Evolutionary conservation across 345 rosid genomes (phyloP).

Genomic region (Jatropha curcas): DNA sequence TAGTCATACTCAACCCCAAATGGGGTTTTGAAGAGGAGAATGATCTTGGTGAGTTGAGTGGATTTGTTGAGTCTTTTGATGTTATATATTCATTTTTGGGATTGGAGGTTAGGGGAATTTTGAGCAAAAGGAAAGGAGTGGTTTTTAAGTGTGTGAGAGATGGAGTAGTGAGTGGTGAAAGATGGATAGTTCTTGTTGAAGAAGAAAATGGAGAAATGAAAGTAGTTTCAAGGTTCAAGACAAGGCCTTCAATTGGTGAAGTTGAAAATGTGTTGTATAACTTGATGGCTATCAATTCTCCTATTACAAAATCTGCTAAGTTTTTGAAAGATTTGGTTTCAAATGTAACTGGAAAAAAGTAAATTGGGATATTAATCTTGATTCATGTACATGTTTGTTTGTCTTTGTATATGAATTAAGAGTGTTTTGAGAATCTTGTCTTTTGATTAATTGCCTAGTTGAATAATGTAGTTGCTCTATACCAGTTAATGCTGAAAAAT

Average conservation of each 20-base stretch:
- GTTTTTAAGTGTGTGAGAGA: slow-evolving; percentile 78
- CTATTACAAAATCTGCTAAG: slow-evolving; percentile 82
- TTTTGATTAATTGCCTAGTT: not conserved
- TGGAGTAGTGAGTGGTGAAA: slow-evolving; percentile 79
- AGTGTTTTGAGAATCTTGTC: too few relatives aligned
- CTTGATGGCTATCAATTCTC: slow-evolving; percentile 83
- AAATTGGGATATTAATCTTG: slow-evolving; percentile 2
- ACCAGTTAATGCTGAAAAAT: too few relatives aligned
- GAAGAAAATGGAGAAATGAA: slow-evolving; percentile 55
- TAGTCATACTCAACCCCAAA: slow-evolving; percentile 73
- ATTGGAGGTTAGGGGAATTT: slow-evolving; percentile 65
- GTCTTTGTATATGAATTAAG: not conserved
- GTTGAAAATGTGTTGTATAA: slow-evolving; percentile 79
- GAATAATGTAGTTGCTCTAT: not conserved
- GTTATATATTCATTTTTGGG: slow-evolving; percentile 82
- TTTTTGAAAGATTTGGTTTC: slow-evolving; percentile 67
- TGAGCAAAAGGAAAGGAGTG: slow-evolving; percentile 69
- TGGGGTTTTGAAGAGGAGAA: slow-evolving; percentile 69
- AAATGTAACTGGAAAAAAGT: slow-evolving; percentile 69
- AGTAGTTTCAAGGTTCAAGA: slow-evolving; percentile 67
- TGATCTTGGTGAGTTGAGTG: slow-evolving; percentile 48
- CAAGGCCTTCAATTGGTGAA: slow-evolving; percentile 67
- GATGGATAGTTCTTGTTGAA: slow-evolving; percentile 72
- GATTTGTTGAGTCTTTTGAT: slow-evolving; percentile 60
- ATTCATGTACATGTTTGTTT: not conserved